Evolutionary conservation across 2,329 filamentous ascomycete genomes (phyloP).

Genomic region (Clarireedia paspali): DNA sequence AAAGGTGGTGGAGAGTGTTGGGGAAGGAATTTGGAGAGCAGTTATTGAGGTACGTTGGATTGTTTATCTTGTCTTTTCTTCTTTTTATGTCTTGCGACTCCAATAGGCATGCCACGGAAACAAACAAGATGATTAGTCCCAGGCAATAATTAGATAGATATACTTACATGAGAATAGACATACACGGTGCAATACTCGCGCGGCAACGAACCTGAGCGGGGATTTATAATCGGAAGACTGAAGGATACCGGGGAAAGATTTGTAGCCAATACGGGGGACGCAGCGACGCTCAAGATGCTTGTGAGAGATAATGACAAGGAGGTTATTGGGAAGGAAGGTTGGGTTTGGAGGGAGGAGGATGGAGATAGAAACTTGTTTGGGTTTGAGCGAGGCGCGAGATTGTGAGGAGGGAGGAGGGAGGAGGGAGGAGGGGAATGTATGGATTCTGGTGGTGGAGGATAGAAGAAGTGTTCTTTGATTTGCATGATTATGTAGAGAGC

Average conservation of each 20-base stretch:
- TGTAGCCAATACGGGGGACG: constrained; percentile 48
- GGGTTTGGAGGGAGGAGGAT: constrained; percentile 31
- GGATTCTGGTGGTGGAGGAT: neutral
- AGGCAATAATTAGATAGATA: neutral
- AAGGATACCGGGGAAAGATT: constrained; percentile 40
- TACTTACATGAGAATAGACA: constrained; percentile 34
- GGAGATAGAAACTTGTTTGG: constrained; percentile 33
- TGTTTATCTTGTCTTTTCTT: neutral
- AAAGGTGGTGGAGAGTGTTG: constrained; percentile 33
- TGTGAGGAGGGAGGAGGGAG: neutral
- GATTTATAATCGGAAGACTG: constrained; percentile 45
- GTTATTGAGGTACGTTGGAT: constrained; percentile 41
- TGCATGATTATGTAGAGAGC: too few species aligned
- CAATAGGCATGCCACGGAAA: neutral
- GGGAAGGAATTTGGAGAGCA: constrained; percentile 36
- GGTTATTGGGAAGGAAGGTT: constrained; percentile 40
- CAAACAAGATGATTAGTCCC: neutral
- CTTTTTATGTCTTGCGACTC: neutral
- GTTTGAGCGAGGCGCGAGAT: constrained; percentile 14
- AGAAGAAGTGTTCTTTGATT: too few species aligned
- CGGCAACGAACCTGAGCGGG: constrained; percentile 39
- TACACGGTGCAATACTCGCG: constrained; percentile 52
- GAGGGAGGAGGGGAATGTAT: neutral
- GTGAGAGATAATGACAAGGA: constrained; percentile 34
- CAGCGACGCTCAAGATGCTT: constrained; percentile 38